phyloP scores from a whole-genome alignment of 805 yeast genomes.

The Zygosaccharomyces siamensis region DNA sequence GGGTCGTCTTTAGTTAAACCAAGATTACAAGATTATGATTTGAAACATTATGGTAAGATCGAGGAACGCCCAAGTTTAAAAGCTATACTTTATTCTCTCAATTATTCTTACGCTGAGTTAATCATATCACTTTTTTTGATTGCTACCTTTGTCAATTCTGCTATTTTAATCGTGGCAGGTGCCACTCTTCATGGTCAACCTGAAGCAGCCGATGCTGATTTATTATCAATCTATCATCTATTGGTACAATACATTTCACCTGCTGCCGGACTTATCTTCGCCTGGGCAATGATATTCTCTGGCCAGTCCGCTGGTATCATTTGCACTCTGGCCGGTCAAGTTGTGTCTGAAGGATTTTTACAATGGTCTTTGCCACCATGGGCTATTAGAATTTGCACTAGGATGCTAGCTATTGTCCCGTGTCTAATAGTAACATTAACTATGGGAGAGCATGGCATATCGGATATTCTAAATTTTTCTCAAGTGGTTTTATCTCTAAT shows the following conservation, averaged over 20 bases:
- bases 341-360: constrained; percentile 87
- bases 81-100: constrained; percentile 76
- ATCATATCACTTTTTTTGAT: constrained; percentile 77
- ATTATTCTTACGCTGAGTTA: constrained; percentile 76
- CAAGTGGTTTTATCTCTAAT: constrained; percentile 80
- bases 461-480: constrained; percentile 66
- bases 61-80: constrained; percentile 67
- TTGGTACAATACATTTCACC: constrained; percentile 67
- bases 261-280: constrained; percentile 85
- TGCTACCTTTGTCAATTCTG: constrained; percentile 88
- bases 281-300: constrained; percentile 78
- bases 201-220: constrained; percentile 71
- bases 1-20: constrained; percentile 89
- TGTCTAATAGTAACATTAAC: constrained; percentile 68
- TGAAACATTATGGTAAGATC: constrained; percentile 45
- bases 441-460: constrained; percentile 78
- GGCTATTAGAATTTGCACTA: constrained; percentile 69
- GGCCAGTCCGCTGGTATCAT: constrained; percentile 97
- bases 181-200: constrained; percentile 67
- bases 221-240: constrained; percentile 72
- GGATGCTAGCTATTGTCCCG: constrained; percentile 81
- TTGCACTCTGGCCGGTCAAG: constrained; percentile 89
- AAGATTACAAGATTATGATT: constrained; percentile 69
- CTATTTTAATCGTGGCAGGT: constrained; percentile 88
- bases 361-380: constrained; percentile 80